Conservation (phyloP, 2,329 filamentous ascomycete species). For the Tolypocladium ovalisporum region DNA sequence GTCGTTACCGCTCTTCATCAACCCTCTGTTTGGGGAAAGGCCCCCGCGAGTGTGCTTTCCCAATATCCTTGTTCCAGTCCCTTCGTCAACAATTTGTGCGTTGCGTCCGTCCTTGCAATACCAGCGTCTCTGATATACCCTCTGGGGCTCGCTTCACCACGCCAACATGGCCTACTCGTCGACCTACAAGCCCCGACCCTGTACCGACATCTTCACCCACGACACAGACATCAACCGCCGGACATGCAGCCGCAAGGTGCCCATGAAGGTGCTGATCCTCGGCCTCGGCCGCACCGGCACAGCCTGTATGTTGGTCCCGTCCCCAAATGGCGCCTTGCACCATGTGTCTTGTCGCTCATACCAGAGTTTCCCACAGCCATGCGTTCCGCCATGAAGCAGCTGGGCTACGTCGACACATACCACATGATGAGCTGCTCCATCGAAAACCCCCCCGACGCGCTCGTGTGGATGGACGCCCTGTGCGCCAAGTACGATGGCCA, state of each 20-base stretch:
- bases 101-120: neutral
- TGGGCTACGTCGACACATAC: slow-evolving; percentile 60
- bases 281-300: slow-evolving; percentile 62
- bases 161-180: slow-evolving; percentile 17
- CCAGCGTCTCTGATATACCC: neutral
- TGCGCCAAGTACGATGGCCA: slow-evolving; percentile 33
- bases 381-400: slow-evolving; percentile 51
- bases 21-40: neutral
- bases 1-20: neutral
- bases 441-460: slow-evolving; percentile 46
- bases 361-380: slow-evolving; percentile 36
- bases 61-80: neutral
- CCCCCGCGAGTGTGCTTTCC: neutral
- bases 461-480: slow-evolving; percentile 62
- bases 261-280: slow-evolving; percentile 62
- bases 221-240: slow-evolving; percentile 60
- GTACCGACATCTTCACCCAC: slow-evolving; percentile 50
- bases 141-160: neutral
- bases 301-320: slow-evolving; percentile 38
- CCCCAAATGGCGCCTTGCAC: neutral
- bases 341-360: neutral
- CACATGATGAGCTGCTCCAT: slow-evolving; percentile 64
- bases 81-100: neutral
- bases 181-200: slow-evolving; percentile 23
- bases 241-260: slow-evolving; percentile 53